Percentiles rank a stretch among this genome's conserved stretches.
Evolutionary conservation across 768 basidiomycete genomes (phyloP).

Genomic region (Gloeopeniophorella convolvens): DNA sequence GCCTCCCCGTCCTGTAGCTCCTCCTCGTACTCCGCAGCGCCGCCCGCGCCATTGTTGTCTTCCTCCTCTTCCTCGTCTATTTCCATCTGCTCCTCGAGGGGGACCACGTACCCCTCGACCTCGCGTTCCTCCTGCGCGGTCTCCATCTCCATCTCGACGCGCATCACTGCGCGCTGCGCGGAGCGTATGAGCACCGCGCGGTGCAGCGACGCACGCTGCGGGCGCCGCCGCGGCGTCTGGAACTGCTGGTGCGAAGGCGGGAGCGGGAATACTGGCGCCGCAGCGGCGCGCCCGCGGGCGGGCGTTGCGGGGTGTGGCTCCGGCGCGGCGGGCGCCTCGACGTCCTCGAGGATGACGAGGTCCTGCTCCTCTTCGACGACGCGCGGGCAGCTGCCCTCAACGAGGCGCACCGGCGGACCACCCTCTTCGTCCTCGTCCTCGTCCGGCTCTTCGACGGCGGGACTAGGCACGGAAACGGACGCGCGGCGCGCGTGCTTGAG

Average conservation of each 20-base stretch:
- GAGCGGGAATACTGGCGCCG: slow-evolving; percentile 11
- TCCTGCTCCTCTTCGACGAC: slow-evolving; percentile 67
- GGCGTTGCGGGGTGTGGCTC: slow-evolving; percentile 12
- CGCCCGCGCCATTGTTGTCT: slow-evolving; percentile 8
- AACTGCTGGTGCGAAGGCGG: slow-evolving; percentile 23
- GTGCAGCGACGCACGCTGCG: slow-evolving; percentile 46
- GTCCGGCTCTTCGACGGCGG: slow-evolving; percentile 25
- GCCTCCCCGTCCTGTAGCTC: slow-evolving; percentile 25
- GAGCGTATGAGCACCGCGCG: slow-evolving; percentile 65
- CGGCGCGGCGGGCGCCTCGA: slow-evolving; percentile 32
- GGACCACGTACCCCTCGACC: slow-evolving; percentile 14
- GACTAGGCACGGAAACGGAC: background rate
- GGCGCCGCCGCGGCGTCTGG: slow-evolving; percentile 24
- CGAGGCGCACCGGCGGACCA: slow-evolving; percentile 45
- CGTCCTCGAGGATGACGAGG: slow-evolving; percentile 65
- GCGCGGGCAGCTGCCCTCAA: slow-evolving; percentile 57
- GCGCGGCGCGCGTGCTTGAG: slow-evolving; percentile 18
- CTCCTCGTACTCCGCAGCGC: slow-evolving; percentile 9
- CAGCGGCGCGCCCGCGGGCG: slow-evolving; percentile 16
- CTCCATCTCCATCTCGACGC: slow-evolving; percentile 44
- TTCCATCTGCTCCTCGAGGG: slow-evolving; percentile 20
- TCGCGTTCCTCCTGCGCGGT: slow-evolving; percentile 41
- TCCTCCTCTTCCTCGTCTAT: slow-evolving; percentile 13
- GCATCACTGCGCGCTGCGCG: slow-evolving; percentile 53
- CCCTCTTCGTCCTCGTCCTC: slow-evolving; percentile 40